Conservation (phyloP, 2,329 filamentous ascomycete genomes). For the Tolypocladium album region DNA sequence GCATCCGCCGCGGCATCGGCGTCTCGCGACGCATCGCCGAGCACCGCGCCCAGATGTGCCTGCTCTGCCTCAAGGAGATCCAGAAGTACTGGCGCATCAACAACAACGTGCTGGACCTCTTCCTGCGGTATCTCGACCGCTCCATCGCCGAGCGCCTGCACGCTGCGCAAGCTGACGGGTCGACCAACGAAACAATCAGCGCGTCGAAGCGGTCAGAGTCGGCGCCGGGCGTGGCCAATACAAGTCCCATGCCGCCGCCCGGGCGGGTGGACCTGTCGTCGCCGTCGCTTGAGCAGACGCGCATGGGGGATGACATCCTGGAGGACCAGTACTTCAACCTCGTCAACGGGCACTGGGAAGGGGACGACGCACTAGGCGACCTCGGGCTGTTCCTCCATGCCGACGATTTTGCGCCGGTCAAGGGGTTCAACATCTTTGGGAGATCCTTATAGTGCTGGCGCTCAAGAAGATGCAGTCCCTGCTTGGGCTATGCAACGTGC, state of each 20-base stretch:
- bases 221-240: not conserved
- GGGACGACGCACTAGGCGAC: constrained; percentile 22
- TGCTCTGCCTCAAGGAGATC: constrained; percentile 24
- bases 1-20: constrained; percentile 20
- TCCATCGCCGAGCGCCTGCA: constrained; percentile 24
- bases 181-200: not conserved
- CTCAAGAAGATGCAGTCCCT: not conserved
- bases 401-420: constrained; percentile 17
- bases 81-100: constrained; percentile 30
- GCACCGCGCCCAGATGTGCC: constrained; percentile 25
- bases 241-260: not conserved
- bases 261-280: constrained; percentile 1
- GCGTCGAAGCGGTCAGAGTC: constrained; percentile 1
- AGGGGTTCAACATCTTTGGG: constrained; percentile 18
- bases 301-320: constrained; percentile 14
- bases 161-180: constrained; percentile 8
- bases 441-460: constrained; percentile 10
- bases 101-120: constrained; percentile 26
- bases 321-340: constrained; percentile 25
- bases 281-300: constrained; percentile 6
- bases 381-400: constrained; percentile 21
- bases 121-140: constrained; percentile 25
- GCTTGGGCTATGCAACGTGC: not conserved
- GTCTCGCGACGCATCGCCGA: constrained; percentile 23
- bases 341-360: constrained; percentile 23